Conservation (phyloP, 108 stramenopile genomes). For the Conticribra guillardii region DNA sequence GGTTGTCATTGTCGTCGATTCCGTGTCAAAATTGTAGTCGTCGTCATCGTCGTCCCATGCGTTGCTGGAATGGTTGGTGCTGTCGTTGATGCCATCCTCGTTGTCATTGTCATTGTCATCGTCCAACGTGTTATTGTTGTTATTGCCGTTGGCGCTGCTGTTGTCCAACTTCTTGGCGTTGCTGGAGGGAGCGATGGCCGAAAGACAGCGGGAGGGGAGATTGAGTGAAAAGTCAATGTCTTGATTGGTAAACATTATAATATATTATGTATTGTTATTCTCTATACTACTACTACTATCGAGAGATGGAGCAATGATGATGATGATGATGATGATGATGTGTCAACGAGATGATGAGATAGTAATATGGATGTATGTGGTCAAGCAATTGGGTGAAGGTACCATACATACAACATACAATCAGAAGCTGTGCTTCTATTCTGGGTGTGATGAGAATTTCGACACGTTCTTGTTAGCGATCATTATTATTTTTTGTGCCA, state of each 20-base stretch:
- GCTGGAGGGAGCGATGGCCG: slow-evolving; percentile 32
- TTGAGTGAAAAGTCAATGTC: slow-evolving; percentile 44
- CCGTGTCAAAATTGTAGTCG: not conserved
- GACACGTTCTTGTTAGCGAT: too few relatives aligned
- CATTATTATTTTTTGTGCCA: too few relatives aligned
- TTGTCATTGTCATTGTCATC: slow-evolving; percentile 1
- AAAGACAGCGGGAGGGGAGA: slow-evolving; percentile 40
- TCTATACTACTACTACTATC: too few relatives aligned
- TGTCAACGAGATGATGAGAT: too few relatives aligned
- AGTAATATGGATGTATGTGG: too few relatives aligned
- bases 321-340: not conserved
- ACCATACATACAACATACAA: too few relatives aligned
- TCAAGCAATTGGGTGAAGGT: too few relatives aligned
- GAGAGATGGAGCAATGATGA: not conserved
- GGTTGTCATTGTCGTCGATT: not conserved
- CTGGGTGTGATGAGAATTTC: too few relatives aligned
- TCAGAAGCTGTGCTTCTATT: too few relatives aligned
- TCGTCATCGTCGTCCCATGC: not conserved
- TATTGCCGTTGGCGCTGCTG: not conserved
- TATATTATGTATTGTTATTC: too few relatives aligned
- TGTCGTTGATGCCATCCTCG: not conserved
- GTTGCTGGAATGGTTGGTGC: not conserved
- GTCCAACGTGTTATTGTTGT: slow-evolving; percentile 1
- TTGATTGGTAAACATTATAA: slow-evolving; percentile 44
- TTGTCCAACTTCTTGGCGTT: slow-evolving; percentile 8